phyloP scores from a whole-genome alignment of 2,329 filamentous ascomycete species.

The Ambrosiella xylebori region DNA sequence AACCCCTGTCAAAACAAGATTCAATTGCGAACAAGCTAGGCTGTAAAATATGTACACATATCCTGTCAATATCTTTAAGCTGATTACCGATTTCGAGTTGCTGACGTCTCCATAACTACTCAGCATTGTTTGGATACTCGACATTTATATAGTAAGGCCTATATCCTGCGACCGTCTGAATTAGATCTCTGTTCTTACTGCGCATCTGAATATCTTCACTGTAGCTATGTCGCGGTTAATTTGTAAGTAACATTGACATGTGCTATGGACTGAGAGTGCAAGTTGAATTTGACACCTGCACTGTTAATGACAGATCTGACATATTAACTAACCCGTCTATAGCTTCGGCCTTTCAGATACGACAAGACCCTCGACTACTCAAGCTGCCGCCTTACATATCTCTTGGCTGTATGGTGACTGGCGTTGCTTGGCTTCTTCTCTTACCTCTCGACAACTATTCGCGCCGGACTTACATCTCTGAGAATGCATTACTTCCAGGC shows the following conservation, averaged over 20 bases:
- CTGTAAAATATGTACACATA: no score
- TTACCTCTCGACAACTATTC: conserved; percentile 85
- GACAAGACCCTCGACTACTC: conserved; percentile 64
- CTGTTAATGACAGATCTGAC: no score
- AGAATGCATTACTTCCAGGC: conserved; percentile 86
- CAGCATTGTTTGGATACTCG: neutral
- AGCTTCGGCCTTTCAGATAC: conserved; percentile 51
- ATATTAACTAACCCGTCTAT: neutral
- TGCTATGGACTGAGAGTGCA: neutral
- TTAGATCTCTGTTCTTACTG: neutral
- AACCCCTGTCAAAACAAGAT: no score
- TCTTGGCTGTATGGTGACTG: conserved; percentile 65
- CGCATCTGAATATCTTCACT: neutral
- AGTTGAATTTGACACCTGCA: no score
- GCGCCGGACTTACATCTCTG: conserved; percentile 84
- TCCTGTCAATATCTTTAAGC: no score
- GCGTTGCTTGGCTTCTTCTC: conserved; percentile 75
- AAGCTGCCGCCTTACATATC: conserved; percentile 80
- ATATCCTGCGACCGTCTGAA: neutral
- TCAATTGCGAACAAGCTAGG: no score
- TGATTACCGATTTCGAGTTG: no score
- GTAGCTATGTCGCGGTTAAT: conserved; percentile 12
- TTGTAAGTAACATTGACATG: conserved; percentile 3
- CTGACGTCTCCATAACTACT: neutral
- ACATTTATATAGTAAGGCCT: neutral